Conservation (phyloP, 805 yeast species). For the Metschnikowia hibisci region DNA sequence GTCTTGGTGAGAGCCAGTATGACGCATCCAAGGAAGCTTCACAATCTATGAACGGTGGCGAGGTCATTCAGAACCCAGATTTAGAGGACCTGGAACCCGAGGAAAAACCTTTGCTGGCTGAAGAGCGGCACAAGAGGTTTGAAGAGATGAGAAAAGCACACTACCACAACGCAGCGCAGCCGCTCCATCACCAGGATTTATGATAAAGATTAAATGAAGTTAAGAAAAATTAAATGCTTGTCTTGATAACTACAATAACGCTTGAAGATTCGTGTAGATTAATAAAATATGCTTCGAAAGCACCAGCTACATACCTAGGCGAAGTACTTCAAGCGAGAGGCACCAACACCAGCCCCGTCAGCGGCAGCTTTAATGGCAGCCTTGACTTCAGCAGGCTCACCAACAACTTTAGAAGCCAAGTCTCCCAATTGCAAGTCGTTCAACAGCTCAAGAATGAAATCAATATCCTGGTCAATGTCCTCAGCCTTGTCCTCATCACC, state of each 20-base stretch:
- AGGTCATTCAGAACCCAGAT: conserved; percentile 28
- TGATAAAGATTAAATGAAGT: not conserved
- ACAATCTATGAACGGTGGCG: conserved; percentile 39
- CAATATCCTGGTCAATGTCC: conserved; percentile 74
- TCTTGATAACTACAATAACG: not conserved
- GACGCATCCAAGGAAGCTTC: conserved; percentile 27
- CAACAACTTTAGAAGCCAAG: conserved; percentile 65
- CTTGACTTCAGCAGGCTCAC: conserved; percentile 57
- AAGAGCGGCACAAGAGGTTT: conserved; percentile 61
- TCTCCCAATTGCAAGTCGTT: conserved; percentile 74
- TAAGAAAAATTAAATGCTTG: no score
- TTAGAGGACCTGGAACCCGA: conserved; percentile 30
- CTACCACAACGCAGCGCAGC: conserved; percentile 57
- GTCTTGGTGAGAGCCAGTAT: conserved; percentile 55
- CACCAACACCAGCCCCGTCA: conserved; percentile 52
- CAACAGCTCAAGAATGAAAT: conserved; percentile 69
- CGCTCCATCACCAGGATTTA: conserved; percentile 33
- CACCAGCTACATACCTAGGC: not conserved
- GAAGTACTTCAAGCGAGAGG: conserved; percentile 53
- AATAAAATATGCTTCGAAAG: no score
- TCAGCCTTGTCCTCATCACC: conserved; percentile 70
- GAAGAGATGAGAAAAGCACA: conserved; percentile 79
- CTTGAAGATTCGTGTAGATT: no score
- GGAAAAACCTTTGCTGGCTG: conserved; percentile 42
- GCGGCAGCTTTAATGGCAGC: conserved; percentile 54